Conservation (phyloP, 2,329 filamentous ascomycete species). For the Diaporthe eres region DNA sequence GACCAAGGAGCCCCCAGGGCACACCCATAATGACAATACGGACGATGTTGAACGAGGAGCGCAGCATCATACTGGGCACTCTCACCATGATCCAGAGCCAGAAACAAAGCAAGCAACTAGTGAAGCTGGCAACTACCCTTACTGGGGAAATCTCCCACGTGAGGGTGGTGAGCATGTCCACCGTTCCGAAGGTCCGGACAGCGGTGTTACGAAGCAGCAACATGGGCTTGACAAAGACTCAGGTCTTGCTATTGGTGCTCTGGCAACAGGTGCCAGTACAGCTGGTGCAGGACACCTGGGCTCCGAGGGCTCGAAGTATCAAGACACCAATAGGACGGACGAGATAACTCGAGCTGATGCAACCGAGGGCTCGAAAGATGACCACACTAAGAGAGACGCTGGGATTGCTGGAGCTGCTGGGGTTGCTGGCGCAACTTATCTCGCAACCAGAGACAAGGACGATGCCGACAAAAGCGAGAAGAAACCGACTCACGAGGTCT, state of each 20-base stretch:
- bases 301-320: background rate
- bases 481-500: background rate
- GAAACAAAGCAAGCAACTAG: slow-evolving; percentile 38
- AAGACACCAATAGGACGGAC: background rate
- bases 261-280: slow-evolving; percentile 1
- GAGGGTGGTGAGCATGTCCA: slow-evolving; percentile 11
- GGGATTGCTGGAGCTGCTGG: slow-evolving; percentile 6
- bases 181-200: background rate
- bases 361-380: background rate
- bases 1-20: background rate
- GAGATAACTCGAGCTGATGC: background rate
- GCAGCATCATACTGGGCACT: slow-evolving; percentile 18
- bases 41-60: slow-evolving; percentile 10
- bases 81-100: slow-evolving; percentile 32
- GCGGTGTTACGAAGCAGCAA: background rate
- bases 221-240: background rate
- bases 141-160: slow-evolving; percentile 37
- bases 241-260: slow-evolving; percentile 15
- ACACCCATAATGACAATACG: background rate
- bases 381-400: background rate
- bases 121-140: slow-evolving; percentile 40
- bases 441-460: slow-evolving; percentile 18
- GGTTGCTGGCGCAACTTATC: slow-evolving; percentile 23
- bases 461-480: background rate
- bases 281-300: slow-evolving; percentile 3